Percentiles rank a stretch among this genome's conserved stretches.
These are phyloP conservation scores for Arachis stenosperma DNA, from an alignment of 306 rosid genomes.

Conservation along the genomic window DNA sequence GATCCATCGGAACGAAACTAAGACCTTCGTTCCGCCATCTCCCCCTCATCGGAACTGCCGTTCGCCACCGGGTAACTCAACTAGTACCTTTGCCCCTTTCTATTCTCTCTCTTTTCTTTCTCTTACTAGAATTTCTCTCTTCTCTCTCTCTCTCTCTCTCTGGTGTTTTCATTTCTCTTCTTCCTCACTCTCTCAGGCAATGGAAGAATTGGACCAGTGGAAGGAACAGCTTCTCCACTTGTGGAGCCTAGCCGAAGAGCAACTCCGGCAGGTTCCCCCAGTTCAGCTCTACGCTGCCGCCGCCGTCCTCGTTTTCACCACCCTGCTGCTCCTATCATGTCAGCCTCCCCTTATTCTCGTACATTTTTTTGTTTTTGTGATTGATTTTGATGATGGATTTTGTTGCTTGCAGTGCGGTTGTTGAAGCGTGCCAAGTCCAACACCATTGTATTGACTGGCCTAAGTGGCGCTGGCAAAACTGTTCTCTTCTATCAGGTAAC, in stretches of 20 bases:
- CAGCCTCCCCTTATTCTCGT: constrained; percentile 1
- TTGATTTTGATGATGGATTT: neutral
- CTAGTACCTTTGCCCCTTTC: neutral
- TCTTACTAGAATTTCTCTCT: neutral
- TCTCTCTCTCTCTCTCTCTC: neutral
- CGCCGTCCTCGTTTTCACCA: constrained; percentile 54
- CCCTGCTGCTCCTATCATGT: constrained; percentile 54
- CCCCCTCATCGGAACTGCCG: neutral
- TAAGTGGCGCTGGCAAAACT: constrained; percentile 84
- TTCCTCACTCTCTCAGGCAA: constrained; percentile 16
- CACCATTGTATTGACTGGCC: constrained; percentile 79
- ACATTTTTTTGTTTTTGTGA: neutral
- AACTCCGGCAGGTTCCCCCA: constrained; percentile 58
- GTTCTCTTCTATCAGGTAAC: constrained; percentile 80
- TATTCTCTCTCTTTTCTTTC: neutral
- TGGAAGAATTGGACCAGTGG: constrained; percentile 66
- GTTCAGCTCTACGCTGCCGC: constrained; percentile 63
- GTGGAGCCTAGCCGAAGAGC: constrained; percentile 41
- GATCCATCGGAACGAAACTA: constrained; percentile 6
- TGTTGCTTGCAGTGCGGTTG: constrained; percentile 62
- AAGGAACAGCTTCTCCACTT: constrained; percentile 45
- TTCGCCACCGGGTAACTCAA: neutral
- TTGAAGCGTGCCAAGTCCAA: constrained; percentile 68
- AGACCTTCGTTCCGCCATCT: neutral
- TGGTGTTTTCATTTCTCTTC: neutral